These are phyloP conservation scores for Wilcoxina mikolae DNA, from an alignment of 495 filamentous ascomycete genomes.

Conservation along the genomic window DNA sequence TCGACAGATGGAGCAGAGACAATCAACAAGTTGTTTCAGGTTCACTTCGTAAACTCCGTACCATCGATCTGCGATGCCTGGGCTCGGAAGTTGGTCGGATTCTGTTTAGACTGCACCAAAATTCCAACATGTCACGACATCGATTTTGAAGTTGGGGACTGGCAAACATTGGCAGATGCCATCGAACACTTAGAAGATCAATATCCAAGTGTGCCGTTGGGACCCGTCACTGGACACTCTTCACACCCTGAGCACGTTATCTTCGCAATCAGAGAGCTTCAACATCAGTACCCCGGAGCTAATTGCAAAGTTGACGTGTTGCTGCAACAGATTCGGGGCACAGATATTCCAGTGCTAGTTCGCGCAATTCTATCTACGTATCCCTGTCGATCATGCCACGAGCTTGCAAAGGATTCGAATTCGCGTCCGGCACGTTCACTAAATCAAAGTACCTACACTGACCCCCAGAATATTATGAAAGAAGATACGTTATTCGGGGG, in stretches of 20 bases:
- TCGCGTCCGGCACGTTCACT: not conserved
- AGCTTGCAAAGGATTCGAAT: slow-evolving; percentile 1
- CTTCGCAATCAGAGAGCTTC: not conserved
- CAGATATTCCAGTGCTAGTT: not conserved
- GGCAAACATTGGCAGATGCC: not conserved
- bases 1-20: not conserved
- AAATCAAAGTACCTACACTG: not conserved
- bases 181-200: not conserved
- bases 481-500: slow-evolving; percentile 29
- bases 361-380: not conserved
- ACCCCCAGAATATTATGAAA: not conserved
- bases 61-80: not conserved
- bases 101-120: not conserved
- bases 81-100: not conserved
- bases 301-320: not conserved
- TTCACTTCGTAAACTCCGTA: not conserved
- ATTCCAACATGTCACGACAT: not conserved
- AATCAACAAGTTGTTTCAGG: not conserved
- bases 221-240: not conserved
- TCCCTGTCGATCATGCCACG: slow-evolving; percentile 11
- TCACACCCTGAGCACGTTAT: not conserved
- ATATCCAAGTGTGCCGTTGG: no score
- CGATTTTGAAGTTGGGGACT: not conserved
- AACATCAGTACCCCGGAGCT: not conserved
- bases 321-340: not conserved